These are phyloP conservation scores for Salix udensis DNA, from an alignment of 345 rosid genomes.

Conservation along the genomic window DNA sequence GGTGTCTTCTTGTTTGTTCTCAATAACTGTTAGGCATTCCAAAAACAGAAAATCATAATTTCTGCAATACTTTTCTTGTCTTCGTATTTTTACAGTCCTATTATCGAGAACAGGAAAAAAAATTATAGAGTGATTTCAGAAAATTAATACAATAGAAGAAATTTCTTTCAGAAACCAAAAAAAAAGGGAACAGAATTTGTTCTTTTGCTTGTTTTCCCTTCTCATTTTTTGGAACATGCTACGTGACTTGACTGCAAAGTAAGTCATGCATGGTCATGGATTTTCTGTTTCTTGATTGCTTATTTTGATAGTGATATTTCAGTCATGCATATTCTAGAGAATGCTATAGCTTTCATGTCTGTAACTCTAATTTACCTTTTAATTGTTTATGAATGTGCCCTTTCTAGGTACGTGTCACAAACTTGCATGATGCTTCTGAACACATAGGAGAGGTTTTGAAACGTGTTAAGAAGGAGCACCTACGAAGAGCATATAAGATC, in stretches of 20 bases:
- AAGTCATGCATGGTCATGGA: neutral
- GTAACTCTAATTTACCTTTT: neutral
- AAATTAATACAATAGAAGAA: too few species aligned
- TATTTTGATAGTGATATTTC: neutral
- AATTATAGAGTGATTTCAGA: neutral
- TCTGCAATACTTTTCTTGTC: neutral
- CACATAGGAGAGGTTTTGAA: constrained; percentile 85
- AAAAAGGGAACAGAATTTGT: too few species aligned
- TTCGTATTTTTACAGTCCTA: neutral
- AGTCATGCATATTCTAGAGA: neutral
- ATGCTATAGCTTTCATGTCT: neutral
- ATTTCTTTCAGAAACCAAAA: too few species aligned
- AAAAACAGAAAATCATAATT: too few species aligned
- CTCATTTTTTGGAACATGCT: too few species aligned
- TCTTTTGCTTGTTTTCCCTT: too few species aligned
- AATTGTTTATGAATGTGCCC: neutral
- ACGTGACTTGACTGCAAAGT: neutral
- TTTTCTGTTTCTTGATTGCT: neutral
- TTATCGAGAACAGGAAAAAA: neutral
- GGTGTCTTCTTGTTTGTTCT: too few species aligned
- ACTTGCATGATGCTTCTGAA: constrained; percentile 81
- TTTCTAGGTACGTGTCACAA: constrained; percentile 75
- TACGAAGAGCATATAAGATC: constrained; percentile 85
- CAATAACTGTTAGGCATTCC: too few species aligned
- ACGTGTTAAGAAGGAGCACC: constrained; percentile 85